These are phyloP conservation scores for Saksenaea oblongispora DNA, from an alignment of 371 early-diverging fungal species.

Conservation along the genomic window DNA sequence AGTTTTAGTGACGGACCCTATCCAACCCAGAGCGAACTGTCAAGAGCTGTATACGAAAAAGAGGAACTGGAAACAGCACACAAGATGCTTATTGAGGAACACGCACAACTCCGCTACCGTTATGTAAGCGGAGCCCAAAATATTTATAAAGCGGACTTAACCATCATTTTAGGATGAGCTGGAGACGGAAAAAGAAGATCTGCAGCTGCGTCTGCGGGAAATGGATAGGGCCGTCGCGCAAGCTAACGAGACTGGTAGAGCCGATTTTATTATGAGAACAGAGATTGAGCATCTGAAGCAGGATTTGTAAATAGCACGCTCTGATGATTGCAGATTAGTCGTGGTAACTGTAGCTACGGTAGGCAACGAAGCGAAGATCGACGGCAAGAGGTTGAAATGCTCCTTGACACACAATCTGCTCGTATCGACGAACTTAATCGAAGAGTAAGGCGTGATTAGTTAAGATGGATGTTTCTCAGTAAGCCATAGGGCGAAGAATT, in stretches of 20 bases:
- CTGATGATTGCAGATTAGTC: neutral
- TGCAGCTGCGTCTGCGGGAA: conserved; percentile 66
- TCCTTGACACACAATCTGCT: conserved; percentile 58
- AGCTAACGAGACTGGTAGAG: conserved; percentile 76
- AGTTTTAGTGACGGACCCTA: conserved; percentile 21
- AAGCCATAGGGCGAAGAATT: conserved; percentile 55
- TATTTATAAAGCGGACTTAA: neutral
- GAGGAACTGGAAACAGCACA: conserved; percentile 63
- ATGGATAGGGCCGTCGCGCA: conserved; percentile 69
- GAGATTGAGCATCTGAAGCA: conserved; percentile 87
- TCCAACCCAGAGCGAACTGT: conserved; percentile 24
- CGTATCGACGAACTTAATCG: conserved; percentile 68
- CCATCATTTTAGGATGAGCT: conserved; percentile 61
- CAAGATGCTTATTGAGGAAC: conserved; percentile 56
- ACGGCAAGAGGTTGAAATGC: conserved; percentile 71
- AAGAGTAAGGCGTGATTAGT: conserved; percentile 39
- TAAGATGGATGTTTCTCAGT: neutral
- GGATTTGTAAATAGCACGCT: conserved; percentile 66
- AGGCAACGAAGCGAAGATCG: conserved; percentile 78
- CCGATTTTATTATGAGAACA: conserved; percentile 81
- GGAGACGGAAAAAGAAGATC: conserved; percentile 62
- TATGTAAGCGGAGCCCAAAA: conserved; percentile 49
- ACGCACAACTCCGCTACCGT: conserved; percentile 54
- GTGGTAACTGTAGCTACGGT: neutral
- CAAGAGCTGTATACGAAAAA: conserved; percentile 45